Percentiles rank a stretch among this genome's conserved stretches.
phyloP scores from a whole-genome alignment of 2,329 filamentous ascomycete genomes.

The Aspergillus udagawae region DNA sequence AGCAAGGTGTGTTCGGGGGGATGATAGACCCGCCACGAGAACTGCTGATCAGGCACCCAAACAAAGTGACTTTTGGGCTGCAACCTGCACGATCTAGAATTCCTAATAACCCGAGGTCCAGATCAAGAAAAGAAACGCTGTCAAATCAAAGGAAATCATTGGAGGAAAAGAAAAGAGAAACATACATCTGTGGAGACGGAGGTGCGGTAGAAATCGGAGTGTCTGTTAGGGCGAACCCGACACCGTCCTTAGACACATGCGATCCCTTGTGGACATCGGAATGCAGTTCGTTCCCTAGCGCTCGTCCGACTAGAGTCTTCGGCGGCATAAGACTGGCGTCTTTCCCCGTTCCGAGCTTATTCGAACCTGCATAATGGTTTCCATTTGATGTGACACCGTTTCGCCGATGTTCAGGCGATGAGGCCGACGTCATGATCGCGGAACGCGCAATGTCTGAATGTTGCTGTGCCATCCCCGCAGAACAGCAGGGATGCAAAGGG shows the following conservation, averaged over 20 bases:
- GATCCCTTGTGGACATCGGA: conserved; percentile 35
- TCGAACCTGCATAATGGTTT: background rate
- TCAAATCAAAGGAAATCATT: conserved; percentile 12
- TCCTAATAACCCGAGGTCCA: conserved; percentile 1
- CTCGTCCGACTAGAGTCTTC: conserved; percentile 40
- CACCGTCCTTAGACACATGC: conserved; percentile 41
- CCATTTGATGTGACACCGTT: conserved; percentile 19
- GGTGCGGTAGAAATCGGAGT: conserved; percentile 61
- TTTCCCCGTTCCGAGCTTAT: conserved; percentile 21
- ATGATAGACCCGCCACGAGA: conserved; percentile 5
- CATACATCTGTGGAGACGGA: conserved; percentile 59
- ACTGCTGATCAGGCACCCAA: conserved; percentile 1
- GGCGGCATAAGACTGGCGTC: conserved; percentile 32
- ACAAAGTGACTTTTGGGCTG: background rate
- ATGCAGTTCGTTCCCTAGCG: conserved; percentile 40
- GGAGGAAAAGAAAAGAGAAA: conserved; percentile 17
- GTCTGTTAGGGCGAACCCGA: conserved; percentile 56
- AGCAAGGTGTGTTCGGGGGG: background rate
- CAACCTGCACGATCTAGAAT: conserved; percentile 8
- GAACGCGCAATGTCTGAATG: conserved; percentile 49
- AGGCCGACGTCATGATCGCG: conserved; percentile 46
- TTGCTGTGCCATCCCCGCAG: conserved; percentile 36
- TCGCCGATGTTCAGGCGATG: conserved; percentile 17
- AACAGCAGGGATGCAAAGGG: conserved; percentile 18
- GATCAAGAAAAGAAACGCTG: conserved; percentile 9